Conservation (phyloP, 176 grass and related monocot genomes). For the Oropetium thomaeum region DNA sequence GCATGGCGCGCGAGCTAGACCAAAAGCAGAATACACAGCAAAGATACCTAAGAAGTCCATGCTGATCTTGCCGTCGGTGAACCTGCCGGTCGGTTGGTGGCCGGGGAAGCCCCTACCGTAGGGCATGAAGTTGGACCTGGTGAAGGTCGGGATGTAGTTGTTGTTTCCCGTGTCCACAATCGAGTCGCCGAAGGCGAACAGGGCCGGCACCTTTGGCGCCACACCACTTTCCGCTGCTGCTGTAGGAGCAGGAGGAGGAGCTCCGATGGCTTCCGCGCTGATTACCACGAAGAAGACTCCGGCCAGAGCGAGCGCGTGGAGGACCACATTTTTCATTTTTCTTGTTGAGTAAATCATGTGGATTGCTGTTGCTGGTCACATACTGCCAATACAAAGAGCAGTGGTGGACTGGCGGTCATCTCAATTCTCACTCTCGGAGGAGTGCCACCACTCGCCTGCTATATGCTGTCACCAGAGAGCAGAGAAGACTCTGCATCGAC, state of each 20-base stretch:
- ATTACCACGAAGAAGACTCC: not conserved
- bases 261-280: not conserved
- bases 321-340: not conserved
- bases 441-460: too few species aligned
- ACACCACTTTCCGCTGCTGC: not conserved
- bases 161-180: conserved; percentile 65
- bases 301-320: not conserved
- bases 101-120: conserved; percentile 57
- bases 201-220: conserved; percentile 22
- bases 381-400: too few species aligned
- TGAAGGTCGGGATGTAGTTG: conserved; percentile 27
- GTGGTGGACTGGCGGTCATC: too few species aligned
- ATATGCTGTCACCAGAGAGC: too few species aligned
- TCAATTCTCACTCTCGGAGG: too few species aligned
- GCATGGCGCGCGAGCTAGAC: not conserved
- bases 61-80: conserved; percentile 46
- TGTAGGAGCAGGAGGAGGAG: conserved; percentile 8
- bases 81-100: conserved; percentile 46
- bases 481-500: too few species aligned
- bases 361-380: too few species aligned
- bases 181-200: conserved; percentile 64
- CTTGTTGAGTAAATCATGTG: not conserved
- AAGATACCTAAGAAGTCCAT: conserved; percentile 50
- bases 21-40: not conserved
- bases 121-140: conserved; percentile 42